These are phyloP conservation scores for Apodospora peruviana DNA, from an alignment of 495 filamentous ascomycete genomes.

Conservation along the genomic window DNA sequence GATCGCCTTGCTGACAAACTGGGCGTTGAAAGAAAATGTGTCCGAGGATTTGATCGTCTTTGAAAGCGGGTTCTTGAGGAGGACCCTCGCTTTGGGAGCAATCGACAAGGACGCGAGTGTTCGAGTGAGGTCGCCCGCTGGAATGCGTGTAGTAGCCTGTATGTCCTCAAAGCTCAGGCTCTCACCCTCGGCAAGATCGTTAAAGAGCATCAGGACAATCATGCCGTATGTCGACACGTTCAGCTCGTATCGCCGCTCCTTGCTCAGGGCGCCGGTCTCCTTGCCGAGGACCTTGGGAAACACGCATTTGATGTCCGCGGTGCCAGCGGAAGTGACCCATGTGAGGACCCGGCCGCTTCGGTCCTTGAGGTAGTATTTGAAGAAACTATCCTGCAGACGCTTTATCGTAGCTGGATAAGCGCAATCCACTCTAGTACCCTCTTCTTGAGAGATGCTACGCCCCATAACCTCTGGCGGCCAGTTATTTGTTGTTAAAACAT, in stretches of 20 bases:
- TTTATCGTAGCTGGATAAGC: constrained; percentile 74
- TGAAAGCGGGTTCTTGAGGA: constrained; percentile 77
- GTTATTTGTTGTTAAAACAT: constrained; percentile 83
- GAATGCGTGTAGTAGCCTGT: constrained; percentile 77
- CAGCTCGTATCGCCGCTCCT: constrained; percentile 76
- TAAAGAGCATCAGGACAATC: constrained; percentile 86
- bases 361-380: constrained; percentile 81
- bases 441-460: constrained; percentile 27
- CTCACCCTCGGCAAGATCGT: constrained; percentile 60
- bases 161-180: constrained; percentile 79
- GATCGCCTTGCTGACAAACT: constrained; percentile 73
- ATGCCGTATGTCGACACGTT: constrained; percentile 92
- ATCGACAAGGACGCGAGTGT: constrained; percentile 82
- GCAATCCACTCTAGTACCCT: constrained; percentile 50
- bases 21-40: constrained; percentile 75
- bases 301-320: constrained; percentile 74
- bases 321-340: constrained; percentile 67
- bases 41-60: constrained; percentile 79
- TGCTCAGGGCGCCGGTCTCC: constrained; percentile 55
- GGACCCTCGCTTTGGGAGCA: constrained; percentile 74
- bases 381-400: constrained; percentile 75
- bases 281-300: constrained; percentile 65
- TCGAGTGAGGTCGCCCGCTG: constrained; percentile 66
- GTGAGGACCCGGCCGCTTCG: constrained; percentile 82
- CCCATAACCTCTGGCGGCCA: constrained; percentile 90